Evolutionary conservation across 2,329 filamentous ascomycete species (phyloP).

Genomic region (Pseudogymnoascus sp.): DNA sequence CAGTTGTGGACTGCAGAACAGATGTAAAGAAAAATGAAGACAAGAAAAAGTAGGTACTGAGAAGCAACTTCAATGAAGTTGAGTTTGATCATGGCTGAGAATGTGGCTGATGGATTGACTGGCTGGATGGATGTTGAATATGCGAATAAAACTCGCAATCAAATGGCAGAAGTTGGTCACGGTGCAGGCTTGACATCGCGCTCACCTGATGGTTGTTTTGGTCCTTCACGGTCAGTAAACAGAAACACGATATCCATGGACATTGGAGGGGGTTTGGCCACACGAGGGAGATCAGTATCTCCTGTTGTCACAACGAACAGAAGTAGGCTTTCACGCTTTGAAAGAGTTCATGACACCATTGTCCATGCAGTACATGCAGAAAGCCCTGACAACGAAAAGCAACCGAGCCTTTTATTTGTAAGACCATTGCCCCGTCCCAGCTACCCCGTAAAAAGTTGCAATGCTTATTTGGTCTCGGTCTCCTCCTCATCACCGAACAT

Average conservation of each 20-base stretch:
- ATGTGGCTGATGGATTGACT: neutral
- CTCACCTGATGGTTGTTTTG: neutral
- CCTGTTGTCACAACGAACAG: slow-evolving; percentile 7
- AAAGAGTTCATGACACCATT: slow-evolving; percentile 27
- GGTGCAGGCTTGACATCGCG: neutral
- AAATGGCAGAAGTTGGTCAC: neutral
- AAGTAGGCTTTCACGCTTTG: slow-evolving; percentile 9
- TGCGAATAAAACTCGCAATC: neutral
- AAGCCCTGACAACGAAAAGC: slow-evolving; percentile 28
- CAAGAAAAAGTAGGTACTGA: neutral
- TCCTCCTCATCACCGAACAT: slow-evolving; percentile 63
- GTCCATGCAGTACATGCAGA: slow-evolving; percentile 28
- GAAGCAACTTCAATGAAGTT: neutral
- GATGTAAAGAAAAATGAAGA: neutral
- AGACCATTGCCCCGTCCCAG: slow-evolving; percentile 28
- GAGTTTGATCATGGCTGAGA: neutral
- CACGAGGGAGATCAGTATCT: slow-evolving; percentile 1
- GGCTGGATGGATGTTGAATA: neutral
- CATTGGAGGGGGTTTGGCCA: neutral
- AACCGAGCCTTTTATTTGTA: slow-evolving; percentile 25
- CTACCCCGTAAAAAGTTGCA: slow-evolving; percentile 13
- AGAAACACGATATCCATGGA: slow-evolving; percentile 1
- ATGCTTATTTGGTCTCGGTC: slow-evolving; percentile 29
- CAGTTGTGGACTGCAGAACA: neutral
- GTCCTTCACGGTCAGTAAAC: slow-evolving; percentile 3